These are phyloP conservation scores for Bryoerythrophyllum caledonicum DNA, from an alignment of 225 moss, liverwort and hornwort genomes.

Conservation along the genomic window DNA sequence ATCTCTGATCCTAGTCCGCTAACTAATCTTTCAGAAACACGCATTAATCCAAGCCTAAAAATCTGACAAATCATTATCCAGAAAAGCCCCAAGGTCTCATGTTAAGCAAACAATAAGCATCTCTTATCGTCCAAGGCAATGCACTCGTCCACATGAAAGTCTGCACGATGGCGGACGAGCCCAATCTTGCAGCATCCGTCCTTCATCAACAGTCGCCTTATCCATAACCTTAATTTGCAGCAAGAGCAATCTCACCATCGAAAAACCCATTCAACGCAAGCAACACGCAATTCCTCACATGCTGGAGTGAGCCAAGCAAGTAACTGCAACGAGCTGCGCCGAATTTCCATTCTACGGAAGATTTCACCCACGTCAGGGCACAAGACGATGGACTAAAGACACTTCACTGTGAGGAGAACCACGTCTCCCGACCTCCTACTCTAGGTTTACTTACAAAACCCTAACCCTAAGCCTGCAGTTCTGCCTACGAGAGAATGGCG, in stretches of 20 bases:
- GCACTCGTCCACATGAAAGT: neutral
- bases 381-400: neutral
- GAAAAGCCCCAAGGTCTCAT: too few relatives aligned
- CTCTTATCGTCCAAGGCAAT: neutral
- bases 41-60: neutral
- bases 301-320: neutral
- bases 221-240: neutral
- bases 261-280: neutral
- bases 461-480: neutral
- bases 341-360: neutral
- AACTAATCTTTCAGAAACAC: neutral
- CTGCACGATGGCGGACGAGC: neutral
- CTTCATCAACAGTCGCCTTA: neutral
- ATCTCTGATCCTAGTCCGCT: neutral
- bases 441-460: neutral
- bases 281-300: neutral
- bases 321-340: neutral
- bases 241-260: neutral
- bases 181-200: too few relatives aligned
- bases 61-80: neutral
- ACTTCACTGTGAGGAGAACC: neutral
- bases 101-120: neutral
- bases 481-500: neutral
- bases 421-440: neutral
- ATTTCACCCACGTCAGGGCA: neutral